A percentile compares a stretch with the other conserved stretches of the same genome.
Conservation (phyloP, 148 eudicot species). For the Talinum fruticosum region DNA sequence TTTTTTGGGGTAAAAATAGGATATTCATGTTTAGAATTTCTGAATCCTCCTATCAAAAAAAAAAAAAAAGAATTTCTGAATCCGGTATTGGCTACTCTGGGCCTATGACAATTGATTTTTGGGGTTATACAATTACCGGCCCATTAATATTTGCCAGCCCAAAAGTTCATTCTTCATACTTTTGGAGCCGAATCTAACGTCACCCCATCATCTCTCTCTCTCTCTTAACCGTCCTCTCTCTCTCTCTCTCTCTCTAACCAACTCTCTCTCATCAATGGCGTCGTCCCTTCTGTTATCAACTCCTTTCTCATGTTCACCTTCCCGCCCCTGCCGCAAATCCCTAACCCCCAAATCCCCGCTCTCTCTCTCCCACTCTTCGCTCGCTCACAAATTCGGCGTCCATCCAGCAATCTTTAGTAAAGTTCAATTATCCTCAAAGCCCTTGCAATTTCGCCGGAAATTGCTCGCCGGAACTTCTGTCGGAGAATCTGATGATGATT, state of each 20-base stretch:
- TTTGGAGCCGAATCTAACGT: not conserved
- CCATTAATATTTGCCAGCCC: not conserved
- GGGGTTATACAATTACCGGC: not conserved
- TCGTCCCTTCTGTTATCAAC: constrained; percentile 49
- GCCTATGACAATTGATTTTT: no score
- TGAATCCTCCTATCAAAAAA: no score
- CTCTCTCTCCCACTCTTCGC: constrained; percentile 14
- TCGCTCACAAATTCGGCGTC: not conserved
- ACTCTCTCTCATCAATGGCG: constrained; percentile 43
- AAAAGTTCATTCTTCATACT: not conserved
- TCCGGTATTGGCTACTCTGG: no score
- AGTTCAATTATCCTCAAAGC: constrained; percentile 9
- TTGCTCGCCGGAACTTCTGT: constrained; percentile 33
- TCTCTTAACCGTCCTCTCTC: not conserved
- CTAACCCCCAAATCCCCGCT: constrained; percentile 8
- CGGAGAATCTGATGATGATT: constrained; percentile 35
- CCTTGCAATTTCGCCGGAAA: constrained; percentile 20
- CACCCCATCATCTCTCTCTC: not conserved
- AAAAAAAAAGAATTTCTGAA: no score
- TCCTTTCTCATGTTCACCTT: constrained; percentile 31
- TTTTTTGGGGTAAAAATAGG: no score
- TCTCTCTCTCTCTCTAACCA: not conserved
- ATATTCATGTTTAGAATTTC: no score
- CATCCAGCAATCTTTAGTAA: not conserved
- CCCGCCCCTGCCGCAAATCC: constrained; percentile 10